These are phyloP conservation scores for Triadica sebifera DNA, from an alignment of 345 rosid genomes.

Conservation along the genomic window DNA sequence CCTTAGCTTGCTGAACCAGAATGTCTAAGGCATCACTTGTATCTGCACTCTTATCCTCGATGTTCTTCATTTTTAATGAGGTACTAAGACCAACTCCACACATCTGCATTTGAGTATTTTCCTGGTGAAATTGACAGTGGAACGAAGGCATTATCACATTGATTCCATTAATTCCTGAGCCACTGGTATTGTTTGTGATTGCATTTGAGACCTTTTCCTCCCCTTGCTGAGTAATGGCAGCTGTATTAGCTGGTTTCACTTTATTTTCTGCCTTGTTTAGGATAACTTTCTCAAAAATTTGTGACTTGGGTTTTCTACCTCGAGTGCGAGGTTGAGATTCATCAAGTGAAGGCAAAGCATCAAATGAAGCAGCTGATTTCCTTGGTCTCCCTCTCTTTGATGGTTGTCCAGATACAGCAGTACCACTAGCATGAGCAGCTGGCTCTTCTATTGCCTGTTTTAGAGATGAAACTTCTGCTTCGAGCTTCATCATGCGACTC, in stretches of 20 bases:
- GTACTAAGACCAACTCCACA: not conserved
- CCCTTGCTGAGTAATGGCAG: conserved; percentile 17
- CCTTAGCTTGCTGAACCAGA: conserved; percentile 20
- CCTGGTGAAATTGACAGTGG: conserved; percentile 24
- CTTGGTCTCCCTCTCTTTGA: conserved; percentile 40
- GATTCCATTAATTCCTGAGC: conserved; percentile 14
- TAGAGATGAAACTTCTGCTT: conserved; percentile 33
- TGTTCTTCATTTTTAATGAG: not conserved
- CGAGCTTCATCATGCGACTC: conserved; percentile 31
- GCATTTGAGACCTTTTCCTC: conserved; percentile 21
- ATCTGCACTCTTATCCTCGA: conserved; percentile 12
- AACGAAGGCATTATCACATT: conserved; percentile 20
- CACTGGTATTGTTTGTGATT: conserved; percentile 4
- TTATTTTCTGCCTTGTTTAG: conserved; percentile 29
- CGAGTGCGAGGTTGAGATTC: conserved; percentile 25
- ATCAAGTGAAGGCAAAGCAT: conserved; percentile 24
- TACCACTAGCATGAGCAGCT: conserved; percentile 10
- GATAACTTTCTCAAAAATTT: conserved; percentile 23
- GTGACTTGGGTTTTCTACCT: conserved; percentile 25
- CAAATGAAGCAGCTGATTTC: conserved; percentile 28
- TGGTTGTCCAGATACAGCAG: conserved; percentile 22
- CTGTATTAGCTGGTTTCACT: conserved; percentile 15
- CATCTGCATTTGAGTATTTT: conserved; percentile 15
- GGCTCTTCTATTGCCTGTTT: conserved; percentile 22
- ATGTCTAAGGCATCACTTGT: conserved; percentile 6